Base-by-base conservation (phyloP, 768 basidiomycete species). In the Tremella fuciformis region DNA sequence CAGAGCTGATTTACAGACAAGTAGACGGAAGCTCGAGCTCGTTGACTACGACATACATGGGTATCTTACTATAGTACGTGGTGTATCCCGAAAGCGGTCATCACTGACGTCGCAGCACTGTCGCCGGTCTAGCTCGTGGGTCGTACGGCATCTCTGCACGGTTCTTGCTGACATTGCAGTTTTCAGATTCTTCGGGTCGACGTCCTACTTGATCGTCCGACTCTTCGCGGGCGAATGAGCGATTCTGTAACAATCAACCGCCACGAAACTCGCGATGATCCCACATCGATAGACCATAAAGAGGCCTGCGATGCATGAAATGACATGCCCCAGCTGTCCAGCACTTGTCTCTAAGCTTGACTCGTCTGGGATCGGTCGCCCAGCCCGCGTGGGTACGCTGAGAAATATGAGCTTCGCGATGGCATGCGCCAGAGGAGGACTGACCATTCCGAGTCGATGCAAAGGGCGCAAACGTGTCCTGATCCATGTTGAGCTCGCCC, bases 81-180 rank as follows among this genome's bases (percentile, higher is more conserved):
- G 11, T 34, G 6, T 34, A 34, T 34, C 11, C 29, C 11, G 6
- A 11, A 6, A 34, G 6, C 4, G 4, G 11, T 34, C 11, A 34
- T 11, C 29, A 11, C 29, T 34, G 29, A 34, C 11, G n/a, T 11
- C 6, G 8, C 49, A 74, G 72, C 78, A 89, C 89, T 0, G 90
- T 94, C 46, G 88, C 88, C 4, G 85, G 88, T 13, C 83, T 96
- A 40, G 90, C 91, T 13, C 81, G 91, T 94, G 70, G 78, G 91
- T 83, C 16, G 3, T 37, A 29, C 8, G n/a, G 13, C 25, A 19
- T 11, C 13, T 18, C 11, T 15, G 38, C 15, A 22, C 50, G 16
- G 18, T 21, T 47, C 8, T n/a, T 15, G 24, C 22, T 50, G 52
- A 16, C 13, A 37, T 46, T 41, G 37, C 56, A 93, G 90, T 91